Conservation (phyloP, 169 alveolate species). For the Eimeria sp. region DNA sequence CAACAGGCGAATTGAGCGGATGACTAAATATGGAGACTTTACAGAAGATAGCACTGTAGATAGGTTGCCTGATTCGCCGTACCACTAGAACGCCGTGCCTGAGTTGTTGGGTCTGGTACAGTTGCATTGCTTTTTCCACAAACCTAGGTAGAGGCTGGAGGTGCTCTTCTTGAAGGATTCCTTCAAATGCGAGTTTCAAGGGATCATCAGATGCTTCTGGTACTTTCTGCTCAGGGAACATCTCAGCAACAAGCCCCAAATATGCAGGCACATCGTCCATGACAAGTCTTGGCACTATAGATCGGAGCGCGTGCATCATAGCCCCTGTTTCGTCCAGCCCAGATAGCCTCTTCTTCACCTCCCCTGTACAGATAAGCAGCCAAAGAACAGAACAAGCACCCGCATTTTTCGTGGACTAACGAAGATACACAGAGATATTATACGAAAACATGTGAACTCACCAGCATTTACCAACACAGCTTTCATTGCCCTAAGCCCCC, state of each 20-base stretch:
- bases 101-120: constrained; percentile 96
- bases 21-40: background rate
- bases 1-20: background rate
- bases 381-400: background rate
- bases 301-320: constrained; percentile 97
- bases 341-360: constrained; percentile 87
- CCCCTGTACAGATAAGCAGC: constrained; percentile 14
- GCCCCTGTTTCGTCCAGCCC: constrained; percentile 91
- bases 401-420: background rate
- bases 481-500: constrained; percentile 98
- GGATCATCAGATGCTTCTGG: constrained; percentile 84
- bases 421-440: background rate
- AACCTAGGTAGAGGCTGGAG: constrained; percentile 91
- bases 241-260: constrained; percentile 95
- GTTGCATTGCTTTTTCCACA: constrained; percentile 94
- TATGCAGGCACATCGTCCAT: constrained; percentile 94
- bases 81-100: constrained; percentile 98
- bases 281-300: constrained; percentile 95
- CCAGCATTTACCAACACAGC: constrained; percentile 98
- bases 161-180: constrained; percentile 38
- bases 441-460: constrained; percentile 86
- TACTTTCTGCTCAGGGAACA: constrained; percentile 94
- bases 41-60: background rate
- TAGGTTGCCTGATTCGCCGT: background rate
- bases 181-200: constrained; percentile 44